Evolutionary conservation across 176 grass and related monocot genomes (phyloP).

Genomic region (Eleusine indica): DNA sequence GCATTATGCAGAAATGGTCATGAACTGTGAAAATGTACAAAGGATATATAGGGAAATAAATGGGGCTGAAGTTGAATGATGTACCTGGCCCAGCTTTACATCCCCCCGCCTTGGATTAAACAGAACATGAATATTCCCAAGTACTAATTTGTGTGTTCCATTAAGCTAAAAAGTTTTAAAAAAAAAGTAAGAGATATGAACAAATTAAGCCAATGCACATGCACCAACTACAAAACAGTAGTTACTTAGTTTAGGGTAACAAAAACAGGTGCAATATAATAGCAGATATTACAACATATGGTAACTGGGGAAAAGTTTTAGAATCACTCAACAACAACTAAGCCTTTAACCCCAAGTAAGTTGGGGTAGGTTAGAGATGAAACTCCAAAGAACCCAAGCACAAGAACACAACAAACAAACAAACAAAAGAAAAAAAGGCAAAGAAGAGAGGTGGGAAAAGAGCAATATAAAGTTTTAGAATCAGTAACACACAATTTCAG

Average conservation of each 20-base stretch:
- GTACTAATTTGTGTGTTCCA: constrained; percentile 58
- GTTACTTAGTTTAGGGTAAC: constrained; percentile 4
- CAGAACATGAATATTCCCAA: constrained; percentile 91
- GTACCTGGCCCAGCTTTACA: constrained; percentile 95
- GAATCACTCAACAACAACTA: no score
- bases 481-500: background rate
- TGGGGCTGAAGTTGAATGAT: constrained; percentile 18
- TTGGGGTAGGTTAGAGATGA: no score
- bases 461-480: no score
- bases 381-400: no score
- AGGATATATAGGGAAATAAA: constrained; percentile 19
- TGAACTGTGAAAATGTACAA: constrained; percentile 11
- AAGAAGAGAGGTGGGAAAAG: no score
- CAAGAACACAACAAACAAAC: no score
- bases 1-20: background rate
- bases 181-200: background rate
- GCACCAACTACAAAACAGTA: background rate
- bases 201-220: constrained; percentile 8
- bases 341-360: no score
- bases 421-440: no score
- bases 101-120: constrained; percentile 91
- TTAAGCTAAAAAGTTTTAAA: constrained; percentile 36
- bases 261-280: constrained; percentile 10
- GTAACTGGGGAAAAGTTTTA: background rate
- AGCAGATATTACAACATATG: background rate